phyloP scores from a whole-genome alignment of 805 yeast species.

The Cyberlindnera maritima region DNA sequence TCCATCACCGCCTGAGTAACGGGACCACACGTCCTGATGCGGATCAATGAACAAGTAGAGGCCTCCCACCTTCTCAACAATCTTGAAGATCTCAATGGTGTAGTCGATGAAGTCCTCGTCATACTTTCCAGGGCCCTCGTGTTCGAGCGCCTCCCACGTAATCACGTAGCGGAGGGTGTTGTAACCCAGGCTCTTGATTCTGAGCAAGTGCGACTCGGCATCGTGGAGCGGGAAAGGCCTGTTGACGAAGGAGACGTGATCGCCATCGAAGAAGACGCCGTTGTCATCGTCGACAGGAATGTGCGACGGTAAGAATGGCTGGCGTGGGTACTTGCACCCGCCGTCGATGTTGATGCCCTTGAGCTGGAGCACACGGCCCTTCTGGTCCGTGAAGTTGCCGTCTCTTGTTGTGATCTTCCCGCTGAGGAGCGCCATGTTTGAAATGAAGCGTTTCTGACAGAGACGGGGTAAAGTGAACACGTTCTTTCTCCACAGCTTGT shows the following conservation, averaged over 20 bases:
- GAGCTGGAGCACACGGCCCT: conserved; percentile 60
- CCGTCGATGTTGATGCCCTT: conserved; percentile 85
- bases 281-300: conserved; percentile 29
- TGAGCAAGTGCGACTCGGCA: conserved; percentile 61
- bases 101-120: conserved; percentile 75
- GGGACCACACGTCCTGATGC: conserved; percentile 94
- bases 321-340: conserved; percentile 63
- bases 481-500: too few relatives aligned
- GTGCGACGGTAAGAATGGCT: conserved; percentile 46
- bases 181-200: conserved; percentile 79
- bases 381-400: conserved; percentile 56
- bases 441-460: not conserved
- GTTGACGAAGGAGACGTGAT: conserved; percentile 75
- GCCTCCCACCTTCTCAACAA: conserved; percentile 63
- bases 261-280: conserved; percentile 64
- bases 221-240: conserved; percentile 77
- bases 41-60: conserved; percentile 80
- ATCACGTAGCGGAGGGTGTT: conserved; percentile 73
- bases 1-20: conserved; percentile 87
- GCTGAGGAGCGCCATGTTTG: conserved; percentile 4
- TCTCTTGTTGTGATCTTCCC: conserved; percentile 9
- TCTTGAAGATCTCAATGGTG: conserved; percentile 57
- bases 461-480: too few relatives aligned
- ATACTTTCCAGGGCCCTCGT: conserved; percentile 78
- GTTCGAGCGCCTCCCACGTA: conserved; percentile 94